phyloP scores from a whole-genome alignment of 2,329 filamentous ascomycete species.

The Aspergillus chevalieri region DNA sequence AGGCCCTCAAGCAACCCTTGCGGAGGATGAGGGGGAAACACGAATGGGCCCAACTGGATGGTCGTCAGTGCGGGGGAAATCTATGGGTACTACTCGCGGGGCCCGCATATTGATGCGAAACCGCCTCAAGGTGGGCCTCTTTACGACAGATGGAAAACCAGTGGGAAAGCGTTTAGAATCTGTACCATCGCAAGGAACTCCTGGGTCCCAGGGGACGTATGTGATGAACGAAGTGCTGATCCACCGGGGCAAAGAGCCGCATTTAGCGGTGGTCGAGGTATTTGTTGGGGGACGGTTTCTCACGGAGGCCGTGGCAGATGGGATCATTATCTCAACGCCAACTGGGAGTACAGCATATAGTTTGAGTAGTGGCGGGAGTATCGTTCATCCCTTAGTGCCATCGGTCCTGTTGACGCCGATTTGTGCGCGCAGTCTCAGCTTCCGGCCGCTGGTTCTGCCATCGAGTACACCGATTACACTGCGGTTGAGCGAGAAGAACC shows the following conservation, averaged over 20 bases:
- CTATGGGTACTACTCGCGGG: slow-evolving; percentile 66
- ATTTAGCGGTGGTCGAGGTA: slow-evolving; percentile 86
- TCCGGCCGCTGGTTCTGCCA: slow-evolving; percentile 83
- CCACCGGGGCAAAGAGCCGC: slow-evolving; percentile 81
- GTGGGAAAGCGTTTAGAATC: slow-evolving; percentile 46
- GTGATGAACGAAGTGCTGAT: slow-evolving; percentile 95
- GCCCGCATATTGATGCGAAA: slow-evolving; percentile 82
- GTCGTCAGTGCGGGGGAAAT: slow-evolving; percentile 70
- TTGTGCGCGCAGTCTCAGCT: slow-evolving; percentile 84
- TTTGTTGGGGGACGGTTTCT: slow-evolving; percentile 83
- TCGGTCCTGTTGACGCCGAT: slow-evolving; percentile 89
- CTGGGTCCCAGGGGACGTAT: slow-evolving; percentile 45
- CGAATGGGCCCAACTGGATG: slow-evolving; percentile 50
- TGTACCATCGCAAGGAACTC: slow-evolving; percentile 19
- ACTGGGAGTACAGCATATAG: slow-evolving; percentile 95
- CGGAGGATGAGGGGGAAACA: slow-evolving; percentile 17
- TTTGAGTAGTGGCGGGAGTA: slow-evolving; percentile 84
- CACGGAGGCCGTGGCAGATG: slow-evolving; percentile 90
- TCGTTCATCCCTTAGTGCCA: slow-evolving; percentile 87
- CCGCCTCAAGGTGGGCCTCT: slow-evolving; percentile 78
- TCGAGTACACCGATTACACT: slow-evolving; percentile 78
- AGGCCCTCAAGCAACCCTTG: slow-evolving; percentile 34
- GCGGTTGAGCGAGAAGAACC: slow-evolving; percentile 72
- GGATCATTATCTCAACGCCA: slow-evolving; percentile 87
- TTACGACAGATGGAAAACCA: slow-evolving; percentile 56